These are phyloP conservation scores for Creolimax fragrantissima DNA, from an alignment of 78 protist species.

Conservation along the genomic window DNA sequence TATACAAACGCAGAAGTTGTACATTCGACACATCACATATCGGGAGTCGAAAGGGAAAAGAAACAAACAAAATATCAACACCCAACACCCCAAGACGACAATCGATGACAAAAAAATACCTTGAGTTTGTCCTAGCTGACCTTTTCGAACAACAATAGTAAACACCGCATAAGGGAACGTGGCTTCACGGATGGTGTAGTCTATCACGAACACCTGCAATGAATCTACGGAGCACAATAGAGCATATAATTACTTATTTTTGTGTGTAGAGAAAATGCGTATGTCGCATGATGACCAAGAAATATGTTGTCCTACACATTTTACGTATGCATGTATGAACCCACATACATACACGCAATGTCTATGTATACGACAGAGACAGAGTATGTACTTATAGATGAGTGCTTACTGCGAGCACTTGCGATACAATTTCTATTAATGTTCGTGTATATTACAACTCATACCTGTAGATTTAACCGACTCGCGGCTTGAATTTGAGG, in stretches of 20 bases:
- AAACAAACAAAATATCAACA: too few relatives aligned
- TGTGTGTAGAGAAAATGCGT: not conserved
- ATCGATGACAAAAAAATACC: too few relatives aligned
- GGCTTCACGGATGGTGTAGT: not conserved
- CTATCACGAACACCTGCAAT: not conserved
- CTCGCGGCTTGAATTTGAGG: not conserved
- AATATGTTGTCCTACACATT: not conserved
- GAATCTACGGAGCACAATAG: not conserved
- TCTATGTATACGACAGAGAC: not conserved
- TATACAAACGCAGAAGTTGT: too few relatives aligned
- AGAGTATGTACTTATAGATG: not conserved
- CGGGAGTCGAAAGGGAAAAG: too few relatives aligned
- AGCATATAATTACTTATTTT: not conserved
- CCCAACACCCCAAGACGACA: too few relatives aligned
- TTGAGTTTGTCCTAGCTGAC: not conserved
- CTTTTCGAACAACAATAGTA: not conserved
- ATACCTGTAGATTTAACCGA: not conserved
- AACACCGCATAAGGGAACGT: not conserved
- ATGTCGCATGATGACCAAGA: not conserved
- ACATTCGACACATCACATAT: too few relatives aligned
- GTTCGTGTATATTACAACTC: not conserved
- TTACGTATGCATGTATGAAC: not conserved
- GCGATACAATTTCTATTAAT: too few relatives aligned
- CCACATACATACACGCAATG: not conserved
- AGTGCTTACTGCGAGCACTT: not conserved